These are phyloP conservation scores for Fusarium temperatum DNA, from an alignment of 2,329 filamentous ascomycete species.

Conservation along the genomic window DNA sequence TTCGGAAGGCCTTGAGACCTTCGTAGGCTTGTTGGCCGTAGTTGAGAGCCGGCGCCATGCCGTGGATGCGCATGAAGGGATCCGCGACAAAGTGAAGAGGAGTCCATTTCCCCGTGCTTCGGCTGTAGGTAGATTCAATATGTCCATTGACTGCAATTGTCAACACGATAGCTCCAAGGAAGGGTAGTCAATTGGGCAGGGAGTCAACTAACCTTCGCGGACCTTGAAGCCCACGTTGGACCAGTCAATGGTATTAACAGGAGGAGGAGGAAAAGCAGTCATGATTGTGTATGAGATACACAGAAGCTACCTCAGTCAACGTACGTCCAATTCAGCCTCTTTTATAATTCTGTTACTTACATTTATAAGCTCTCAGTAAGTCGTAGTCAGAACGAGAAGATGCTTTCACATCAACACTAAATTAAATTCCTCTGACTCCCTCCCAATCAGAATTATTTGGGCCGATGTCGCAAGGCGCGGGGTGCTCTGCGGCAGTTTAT, in stretches of 20 bases:
- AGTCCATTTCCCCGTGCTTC: slow-evolving; percentile 79
- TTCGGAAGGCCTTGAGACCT: slow-evolving; percentile 95
- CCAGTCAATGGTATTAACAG: slow-evolving; percentile 90
- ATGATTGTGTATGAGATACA: slow-evolving; percentile 44
- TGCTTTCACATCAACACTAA: slow-evolving; percentile 1
- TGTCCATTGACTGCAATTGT: slow-evolving; percentile 81
- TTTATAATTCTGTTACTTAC: background rate
- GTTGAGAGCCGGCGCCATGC: slow-evolving; percentile 94
- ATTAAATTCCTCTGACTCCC: slow-evolving; percentile 1
- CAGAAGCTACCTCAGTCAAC: slow-evolving; percentile 2
- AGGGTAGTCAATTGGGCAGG: background rate
- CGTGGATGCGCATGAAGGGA: slow-evolving; percentile 88
- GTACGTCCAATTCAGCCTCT: background rate
- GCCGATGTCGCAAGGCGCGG: slow-evolving; percentile 40
- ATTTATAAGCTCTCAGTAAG: slow-evolving; percentile 7
- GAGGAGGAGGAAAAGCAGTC: slow-evolving; percentile 76
- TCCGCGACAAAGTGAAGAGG: slow-evolving; percentile 81
- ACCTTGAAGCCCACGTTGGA: slow-evolving; percentile 91
- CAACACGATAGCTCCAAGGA: background rate
- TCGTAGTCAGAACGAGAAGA: background rate
- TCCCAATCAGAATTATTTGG: slow-evolving; percentile 1
- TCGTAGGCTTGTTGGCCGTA: slow-evolving; percentile 99
- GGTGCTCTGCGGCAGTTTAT: slow-evolving; percentile 15
- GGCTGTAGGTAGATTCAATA: slow-evolving; percentile 85
- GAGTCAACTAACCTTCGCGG: slow-evolving; percentile 77